Evolutionary conservation across 352 stramenopile species (phyloP), one percentile per base, ranked within the genome.

Genomic region (Globisporangium rhizosaccharum): DNA sequence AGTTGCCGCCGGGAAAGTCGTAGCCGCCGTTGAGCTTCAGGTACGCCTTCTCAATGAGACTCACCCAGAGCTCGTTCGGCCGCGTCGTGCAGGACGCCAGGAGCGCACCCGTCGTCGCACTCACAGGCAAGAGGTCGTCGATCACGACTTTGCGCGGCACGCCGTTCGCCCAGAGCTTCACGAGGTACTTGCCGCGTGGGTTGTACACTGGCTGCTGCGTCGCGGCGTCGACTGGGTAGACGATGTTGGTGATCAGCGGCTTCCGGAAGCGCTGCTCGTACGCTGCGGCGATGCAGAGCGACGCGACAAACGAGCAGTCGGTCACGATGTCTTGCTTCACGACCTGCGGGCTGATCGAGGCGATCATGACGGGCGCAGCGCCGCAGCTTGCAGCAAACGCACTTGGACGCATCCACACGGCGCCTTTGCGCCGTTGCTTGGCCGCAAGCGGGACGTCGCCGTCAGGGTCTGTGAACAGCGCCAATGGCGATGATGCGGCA

Each of bases 41-140:
- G 62, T 98, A 99, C 3, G 97, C 97, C 65, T 99, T 99, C 80
- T 99, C 97, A 36, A 99, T 96, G 15, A 99, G 82, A 61, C 84
- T 93, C n/a, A 99, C 96, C 82, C 82, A 94, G 11, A 94, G 68
- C 45, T 95, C 86, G 62, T 93, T 93, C 67, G 86, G 74, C 45
- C 57, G 71, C 20, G 82, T 96, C 25, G 71, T 90, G 44, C 84
- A 93, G 26, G 84, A 92, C 53, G 87, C 96, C 17, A 98, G 62
- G 23, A 96, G 72, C 26, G 92, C 67, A 2, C 77, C 72, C 0
- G 73, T 83, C 8, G 68, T 54, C 2, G 58, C 62, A 44, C 91
- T 95, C 15, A 98, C 83, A 3, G 96, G 97, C 15, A 99, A 68
- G 8, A 83, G 68, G 57, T 99, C 96, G 63, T 99, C 97, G 54